Evolutionary conservation across 495 filamentous ascomycete species (phyloP).

Genomic region (Talaromyces nanjingensis): DNA sequence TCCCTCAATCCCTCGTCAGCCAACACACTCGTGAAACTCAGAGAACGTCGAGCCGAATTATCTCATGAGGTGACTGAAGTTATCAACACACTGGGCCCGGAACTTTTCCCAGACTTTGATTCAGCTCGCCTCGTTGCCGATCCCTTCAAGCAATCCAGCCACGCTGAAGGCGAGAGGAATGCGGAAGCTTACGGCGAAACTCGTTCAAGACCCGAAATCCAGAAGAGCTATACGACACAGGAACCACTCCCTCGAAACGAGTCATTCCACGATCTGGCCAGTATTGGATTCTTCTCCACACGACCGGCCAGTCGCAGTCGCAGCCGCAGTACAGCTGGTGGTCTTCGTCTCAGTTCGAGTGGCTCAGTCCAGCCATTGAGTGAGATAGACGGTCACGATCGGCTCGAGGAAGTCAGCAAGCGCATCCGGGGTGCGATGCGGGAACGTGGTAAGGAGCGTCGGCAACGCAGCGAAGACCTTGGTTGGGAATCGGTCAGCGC

Average conservation of each 20-base stretch:
- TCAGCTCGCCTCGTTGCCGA: constrained; percentile 67
- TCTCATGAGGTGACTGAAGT: constrained; percentile 77
- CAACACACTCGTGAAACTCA: constrained; percentile 76
- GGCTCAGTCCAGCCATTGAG: constrained; percentile 48
- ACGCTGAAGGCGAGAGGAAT: constrained; percentile 12
- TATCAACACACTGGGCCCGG: constrained; percentile 92
- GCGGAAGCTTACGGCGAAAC: constrained; percentile 13
- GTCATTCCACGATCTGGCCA: constrained; percentile 80
- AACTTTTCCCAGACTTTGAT: constrained; percentile 96
- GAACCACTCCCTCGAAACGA: constrained; percentile 77
- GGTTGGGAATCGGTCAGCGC: constrained; percentile 42
- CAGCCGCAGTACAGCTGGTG: constrained; percentile 58
- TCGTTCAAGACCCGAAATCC: constrained; percentile 12
- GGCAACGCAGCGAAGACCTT: constrained; percentile 55
- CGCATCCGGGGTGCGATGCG: constrained; percentile 85
- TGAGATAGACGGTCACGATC: constrained; percentile 59
- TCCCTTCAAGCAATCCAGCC: constrained; percentile 40
- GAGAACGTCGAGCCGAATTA: constrained; percentile 63
- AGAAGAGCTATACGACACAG: constrained; percentile 22
- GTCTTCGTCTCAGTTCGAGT: constrained; percentile 38
- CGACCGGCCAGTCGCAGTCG: constrained; percentile 66
- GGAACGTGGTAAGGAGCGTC: constrained; percentile 68
- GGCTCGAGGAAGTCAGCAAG: constrained; percentile 73
- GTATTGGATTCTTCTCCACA: constrained; percentile 82
- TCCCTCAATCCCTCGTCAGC: constrained; percentile 76